Conservation (phyloP, 179 eudicot species). For the Silene noctiflora region DNA sequence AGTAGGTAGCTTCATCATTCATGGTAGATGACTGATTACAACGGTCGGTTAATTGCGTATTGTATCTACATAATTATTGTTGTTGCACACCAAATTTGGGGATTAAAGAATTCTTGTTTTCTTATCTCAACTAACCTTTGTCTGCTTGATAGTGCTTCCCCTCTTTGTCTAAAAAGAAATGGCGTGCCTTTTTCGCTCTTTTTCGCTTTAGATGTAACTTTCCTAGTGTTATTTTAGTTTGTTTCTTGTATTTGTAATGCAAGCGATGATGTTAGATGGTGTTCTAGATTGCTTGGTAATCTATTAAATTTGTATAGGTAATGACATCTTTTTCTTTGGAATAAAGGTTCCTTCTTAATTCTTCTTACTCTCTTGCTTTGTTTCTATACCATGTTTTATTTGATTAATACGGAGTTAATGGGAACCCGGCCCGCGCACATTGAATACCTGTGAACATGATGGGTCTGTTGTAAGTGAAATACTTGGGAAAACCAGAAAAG, state of each 20-base stretch:
- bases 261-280: conserved; percentile 15
- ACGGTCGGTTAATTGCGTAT: too few species aligned
- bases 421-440: conserved; percentile 4
- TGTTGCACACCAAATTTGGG: conserved; percentile 12
- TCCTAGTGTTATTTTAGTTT: conserved; percentile 6
- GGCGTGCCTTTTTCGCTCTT: conserved; percentile 19
- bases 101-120: not conserved
- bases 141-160: conserved; percentile 18
- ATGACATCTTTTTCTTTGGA: conserved; percentile 14
- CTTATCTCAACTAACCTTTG: conserved; percentile 25
- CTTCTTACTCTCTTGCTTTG: conserved; percentile 1
- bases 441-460: conserved; percentile 15
- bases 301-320: conserved; percentile 10
- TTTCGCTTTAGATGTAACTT: conserved; percentile 24
- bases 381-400: not conserved
- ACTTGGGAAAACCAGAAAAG: conserved; percentile 3
- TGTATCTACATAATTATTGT: conserved; percentile 2
- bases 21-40: not conserved
- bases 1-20: conserved; percentile 19
- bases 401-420: conserved; percentile 2
- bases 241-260: conserved; percentile 17
- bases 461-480: conserved; percentile 12
- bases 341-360: not conserved
- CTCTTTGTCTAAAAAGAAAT: conserved; percentile 24
- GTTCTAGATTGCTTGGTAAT: not conserved